A percentile compares a stretch with the other conserved stretches of the same genome.
phyloP scores from a whole-genome alignment of 1,139 yeast species.

The Yarrowia galli region DNA sequence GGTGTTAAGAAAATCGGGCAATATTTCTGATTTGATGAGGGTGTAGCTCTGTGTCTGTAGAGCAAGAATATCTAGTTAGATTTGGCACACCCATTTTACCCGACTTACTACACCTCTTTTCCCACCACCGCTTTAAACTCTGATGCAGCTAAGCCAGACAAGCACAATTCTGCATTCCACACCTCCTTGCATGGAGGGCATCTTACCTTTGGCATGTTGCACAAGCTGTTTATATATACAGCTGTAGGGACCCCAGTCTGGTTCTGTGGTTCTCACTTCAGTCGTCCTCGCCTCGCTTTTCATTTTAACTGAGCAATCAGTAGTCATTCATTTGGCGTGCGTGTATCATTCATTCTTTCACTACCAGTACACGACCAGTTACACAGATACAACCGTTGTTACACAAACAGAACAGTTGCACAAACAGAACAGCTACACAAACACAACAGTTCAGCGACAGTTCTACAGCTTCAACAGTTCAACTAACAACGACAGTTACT shows the following conservation, averaged over 20 bases:
- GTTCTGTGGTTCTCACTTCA: neutral
- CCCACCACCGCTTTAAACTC: neutral
- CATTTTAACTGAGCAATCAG: slow-evolving; percentile 11
- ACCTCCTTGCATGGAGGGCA: slow-evolving; percentile 35
- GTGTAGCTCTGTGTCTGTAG: too few relatives aligned
- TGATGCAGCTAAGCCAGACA: neutral
- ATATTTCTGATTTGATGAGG: too few relatives aligned
- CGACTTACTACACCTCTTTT: too few relatives aligned
- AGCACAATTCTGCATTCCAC: slow-evolving; percentile 23
- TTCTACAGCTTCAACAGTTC: neutral
- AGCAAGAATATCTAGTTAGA: neutral
- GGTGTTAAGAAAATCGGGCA: neutral
- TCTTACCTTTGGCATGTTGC: slow-evolving; percentile 27
- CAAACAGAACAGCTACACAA: too few relatives aligned
- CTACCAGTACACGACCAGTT: neutral
- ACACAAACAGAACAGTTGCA: neutral
- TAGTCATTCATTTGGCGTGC: slow-evolving; percentile 21
- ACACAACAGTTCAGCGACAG: neutral
- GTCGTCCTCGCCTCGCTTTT: slow-evolving; percentile 13
- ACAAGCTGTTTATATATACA: slow-evolving; percentile 28
- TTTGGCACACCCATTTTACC: neutral
- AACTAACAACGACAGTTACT: neutral
- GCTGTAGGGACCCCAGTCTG: too few relatives aligned
- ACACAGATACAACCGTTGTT: neutral
- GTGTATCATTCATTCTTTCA: slow-evolving; percentile 1